Base-by-base conservation (phyloP, 495 filamentous ascomycete species). In the Chlorociboria aeruginascens region DNA sequence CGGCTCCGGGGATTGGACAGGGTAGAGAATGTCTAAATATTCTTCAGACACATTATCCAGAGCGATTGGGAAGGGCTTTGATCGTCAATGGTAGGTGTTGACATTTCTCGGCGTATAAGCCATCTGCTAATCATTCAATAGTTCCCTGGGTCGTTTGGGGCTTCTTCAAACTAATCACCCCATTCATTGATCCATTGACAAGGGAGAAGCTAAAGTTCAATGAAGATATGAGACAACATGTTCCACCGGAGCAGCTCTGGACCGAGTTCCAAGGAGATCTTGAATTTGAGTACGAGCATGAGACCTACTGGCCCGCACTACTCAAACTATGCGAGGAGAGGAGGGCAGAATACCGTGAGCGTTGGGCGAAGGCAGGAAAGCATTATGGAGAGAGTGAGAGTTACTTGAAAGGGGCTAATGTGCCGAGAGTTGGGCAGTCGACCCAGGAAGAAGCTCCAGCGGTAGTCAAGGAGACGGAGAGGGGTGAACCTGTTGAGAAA, bases 121-220 rank as follows among this genome's bases (percentile, higher is more conserved):
- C 8, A 32, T 32, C 20, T 51, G 10, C 8, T 10, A 25, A 16
- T 4, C 36, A 14, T 25, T 17, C 35, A 13, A 48, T 54, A 89
- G 85, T 95, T 42, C 92, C 90, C 10, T 95, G 85, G 77, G 69
- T 89, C 43, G 82, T 96, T 44, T 78, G 72, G 63, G 82, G 79
- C 20, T 98, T 98, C 73, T 93, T 95, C 74, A 95, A 93, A 66
- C 65, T 95, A 49, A 89, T 98, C 66, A 85, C 78, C 14, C 89
- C 90, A 28, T 97, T 97, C 64, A 95, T 98, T 62, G 92, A 98
- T 66, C 92, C 92, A 8, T 53, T 82, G 50, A 98, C 92, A 12
- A 78, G 81, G 12, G 77, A 92, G 53, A 98, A 98, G 70, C 76
- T 98, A 59, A 87, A 85, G 60, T 97, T 95, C 72, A 94, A 95